Percentiles rank a stretch among this genome's conserved stretches.
These are phyloP conservation scores for Cercospora sesami DNA, from an alignment of 2,329 filamentous ascomycete species.

Conservation along the genomic window DNA sequence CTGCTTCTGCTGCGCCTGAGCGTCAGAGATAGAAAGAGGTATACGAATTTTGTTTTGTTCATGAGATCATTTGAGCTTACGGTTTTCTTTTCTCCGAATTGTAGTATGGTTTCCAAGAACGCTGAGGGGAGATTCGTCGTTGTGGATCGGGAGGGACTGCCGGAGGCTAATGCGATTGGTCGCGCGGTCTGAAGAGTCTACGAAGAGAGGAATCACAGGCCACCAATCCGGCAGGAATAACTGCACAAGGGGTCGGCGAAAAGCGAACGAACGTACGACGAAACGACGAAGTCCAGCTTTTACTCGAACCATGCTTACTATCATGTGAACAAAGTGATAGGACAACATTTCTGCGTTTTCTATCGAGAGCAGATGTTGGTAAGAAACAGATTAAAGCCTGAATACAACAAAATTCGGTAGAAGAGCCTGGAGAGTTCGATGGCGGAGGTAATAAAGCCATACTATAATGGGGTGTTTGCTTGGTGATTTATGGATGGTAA, in stretches of 20 bases:
- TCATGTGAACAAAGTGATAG: not conserved
- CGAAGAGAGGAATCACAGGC: no score
- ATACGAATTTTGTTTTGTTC: not conserved
- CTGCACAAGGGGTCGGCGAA: not conserved
- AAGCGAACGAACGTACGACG: not conserved
- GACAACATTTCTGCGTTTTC: not conserved
- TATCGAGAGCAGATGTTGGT: not conserved
- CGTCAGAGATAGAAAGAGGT: not conserved
- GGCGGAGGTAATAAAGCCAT: no score
- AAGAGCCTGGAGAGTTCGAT: no score
- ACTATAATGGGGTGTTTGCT: no score
- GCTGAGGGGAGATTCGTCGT: not conserved
- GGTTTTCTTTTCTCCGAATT: not conserved
- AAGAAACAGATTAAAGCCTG: no score
- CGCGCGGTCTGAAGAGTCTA: not conserved
- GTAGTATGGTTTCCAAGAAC: slow-evolving; percentile 2
- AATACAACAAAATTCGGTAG: no score
- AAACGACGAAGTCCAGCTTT: not conserved
- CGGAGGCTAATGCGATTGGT: not conserved
- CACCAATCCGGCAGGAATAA: not conserved
- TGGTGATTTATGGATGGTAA: no score
- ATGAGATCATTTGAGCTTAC: slow-evolving; percentile 1
- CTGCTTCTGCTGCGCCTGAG: not conserved
- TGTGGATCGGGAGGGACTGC: not conserved
- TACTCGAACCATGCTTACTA: not conserved